Evolutionary conservation across 1,284 basidiomycete genomes (phyloP).

Genomic region (Agaricales sp.): DNA sequence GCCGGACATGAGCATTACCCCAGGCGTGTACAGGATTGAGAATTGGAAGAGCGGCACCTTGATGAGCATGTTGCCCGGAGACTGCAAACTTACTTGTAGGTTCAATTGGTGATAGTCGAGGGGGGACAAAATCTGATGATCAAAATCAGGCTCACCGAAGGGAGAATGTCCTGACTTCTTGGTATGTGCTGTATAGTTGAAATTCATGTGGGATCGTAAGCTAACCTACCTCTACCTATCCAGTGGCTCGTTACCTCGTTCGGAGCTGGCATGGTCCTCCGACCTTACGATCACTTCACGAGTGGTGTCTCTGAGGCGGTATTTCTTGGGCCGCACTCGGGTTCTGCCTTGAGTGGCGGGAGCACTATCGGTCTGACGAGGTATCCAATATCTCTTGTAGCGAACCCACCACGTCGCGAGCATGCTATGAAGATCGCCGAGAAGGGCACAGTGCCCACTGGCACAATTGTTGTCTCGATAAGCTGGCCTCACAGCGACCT

Average conservation of each 20-base stretch:
- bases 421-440: not conserved
- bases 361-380: not conserved
- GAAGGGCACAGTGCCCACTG: not conserved
- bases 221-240: not conserved
- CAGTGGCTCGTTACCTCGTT: not conserved
- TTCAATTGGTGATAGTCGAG: not conserved
- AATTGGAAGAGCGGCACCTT: not conserved
- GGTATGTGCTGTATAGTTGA: too few relatives aligned
- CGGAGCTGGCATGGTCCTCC: not conserved
- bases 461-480: not conserved
- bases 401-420: not conserved
- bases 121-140: not conserved
- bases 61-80: not conserved
- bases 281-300: not conserved
- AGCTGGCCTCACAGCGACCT: not conserved
- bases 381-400: not conserved
- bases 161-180: not conserved
- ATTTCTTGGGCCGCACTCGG: not conserved
- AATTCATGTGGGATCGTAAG: not conserved
- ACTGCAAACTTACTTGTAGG: not conserved
- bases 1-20: not conserved
- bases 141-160: not conserved
- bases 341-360: not conserved
- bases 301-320: too few relatives aligned
- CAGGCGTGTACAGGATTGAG: not conserved